Base-by-base conservation (phyloP, 1,284 basidiomycete species). In the Puccinia coronata region DNA sequence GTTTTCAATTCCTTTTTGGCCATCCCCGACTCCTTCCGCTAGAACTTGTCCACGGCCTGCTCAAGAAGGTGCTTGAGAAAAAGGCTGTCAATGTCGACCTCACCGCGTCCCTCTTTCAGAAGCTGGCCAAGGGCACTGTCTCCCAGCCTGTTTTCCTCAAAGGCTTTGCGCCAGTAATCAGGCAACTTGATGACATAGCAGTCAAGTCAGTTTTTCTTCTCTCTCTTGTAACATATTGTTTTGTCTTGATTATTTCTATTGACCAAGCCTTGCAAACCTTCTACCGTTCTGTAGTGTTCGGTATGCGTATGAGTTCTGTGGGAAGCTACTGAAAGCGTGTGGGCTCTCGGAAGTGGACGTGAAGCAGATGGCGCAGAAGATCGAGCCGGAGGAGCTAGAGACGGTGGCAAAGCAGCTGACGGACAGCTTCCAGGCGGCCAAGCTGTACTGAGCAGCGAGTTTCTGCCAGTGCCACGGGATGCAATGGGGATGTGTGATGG, bases 251-350 rank as follows among this genome's bases (percentile, higher is more conserved):
- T n/a, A 63, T 20, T 6, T 63, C 55, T 23, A 31, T 53, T 8
- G 6, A 16, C 51, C 43, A 16, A 53, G 51, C 51, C n/a, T 11
- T 16, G 12, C 51, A 8, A 11, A 8, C 6, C 51, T 9, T n/a
- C 51, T n/a, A n/a, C 18, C 18, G 6, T 53, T 20, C 18, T 23
- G 12, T 25, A 80, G 77, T 61, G 31, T 28, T n/a, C 77, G 49
- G 43, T 49, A 34, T 23, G 77, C 77, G 5, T 80, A 80, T 72
- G 55, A 70, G 41, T 47, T 39, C 69, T 71, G 51, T 36, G 77
- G 51, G n/a, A 61, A n/a, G n/a, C n/a, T n/a, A n/a, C n/a, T n/a
- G n/a, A n/a, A n/a, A 28, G 31, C 77, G 4, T 20, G 16, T 14
- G 53, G 57, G n/a, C 55, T 80, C 28, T n/a, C 49, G n/a, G 41